Conservation (phyloP, 2,329 filamentous ascomycete genomes). For the Graphilbum sp. region DNA sequence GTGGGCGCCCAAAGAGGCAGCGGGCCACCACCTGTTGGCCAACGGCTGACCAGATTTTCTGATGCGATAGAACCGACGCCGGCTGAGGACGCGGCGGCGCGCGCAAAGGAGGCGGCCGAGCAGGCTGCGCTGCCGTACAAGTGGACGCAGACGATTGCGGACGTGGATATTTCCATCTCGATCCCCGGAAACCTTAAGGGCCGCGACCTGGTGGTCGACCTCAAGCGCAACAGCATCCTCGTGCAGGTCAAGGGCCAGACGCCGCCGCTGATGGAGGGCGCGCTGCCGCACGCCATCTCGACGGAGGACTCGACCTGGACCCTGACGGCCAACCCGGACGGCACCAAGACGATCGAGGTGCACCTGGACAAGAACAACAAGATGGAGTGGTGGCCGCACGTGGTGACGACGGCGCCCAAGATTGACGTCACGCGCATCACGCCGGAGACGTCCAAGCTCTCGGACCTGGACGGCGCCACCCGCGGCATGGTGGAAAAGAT, state of each 20-base stretch:
- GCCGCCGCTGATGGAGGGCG: conserved; percentile 71
- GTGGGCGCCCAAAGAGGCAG: conserved; percentile 2
- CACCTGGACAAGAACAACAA: conserved; percentile 47
- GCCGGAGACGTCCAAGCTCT: conserved; percentile 81
- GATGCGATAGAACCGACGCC: conserved; percentile 36
- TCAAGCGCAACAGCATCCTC: conserved; percentile 63
- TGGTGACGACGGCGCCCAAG: conserved; percentile 69
- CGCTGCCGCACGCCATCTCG: conserved; percentile 62
- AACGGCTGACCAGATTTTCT: conserved; percentile 7
- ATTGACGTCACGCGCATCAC: conserved; percentile 93
- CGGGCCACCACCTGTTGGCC: no score
- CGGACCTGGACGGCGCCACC: conserved; percentile 88
- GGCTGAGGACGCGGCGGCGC: conserved; percentile 40
- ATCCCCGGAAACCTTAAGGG: conserved; percentile 75
- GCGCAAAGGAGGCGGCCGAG: conserved; percentile 65
- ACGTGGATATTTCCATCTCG: conserved; percentile 63
- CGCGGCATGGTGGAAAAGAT: conserved; percentile 99
- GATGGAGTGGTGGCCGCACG: conserved; percentile 96
- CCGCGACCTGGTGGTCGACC: conserved; percentile 64
- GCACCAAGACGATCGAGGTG: conserved; percentile 11
- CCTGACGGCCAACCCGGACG: conserved; percentile 26
- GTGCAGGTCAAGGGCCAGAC: conserved; percentile 73
- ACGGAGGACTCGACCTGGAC: conserved; percentile 93
- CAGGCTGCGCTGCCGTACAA: conserved; percentile 90
- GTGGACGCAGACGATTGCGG: conserved; percentile 86